A percentile compares a stretch with the other conserved stretches of the same genome.
Conservation (phyloP, 2,329 filamentous ascomycete genomes). For the Diaporthe sp. region DNA sequence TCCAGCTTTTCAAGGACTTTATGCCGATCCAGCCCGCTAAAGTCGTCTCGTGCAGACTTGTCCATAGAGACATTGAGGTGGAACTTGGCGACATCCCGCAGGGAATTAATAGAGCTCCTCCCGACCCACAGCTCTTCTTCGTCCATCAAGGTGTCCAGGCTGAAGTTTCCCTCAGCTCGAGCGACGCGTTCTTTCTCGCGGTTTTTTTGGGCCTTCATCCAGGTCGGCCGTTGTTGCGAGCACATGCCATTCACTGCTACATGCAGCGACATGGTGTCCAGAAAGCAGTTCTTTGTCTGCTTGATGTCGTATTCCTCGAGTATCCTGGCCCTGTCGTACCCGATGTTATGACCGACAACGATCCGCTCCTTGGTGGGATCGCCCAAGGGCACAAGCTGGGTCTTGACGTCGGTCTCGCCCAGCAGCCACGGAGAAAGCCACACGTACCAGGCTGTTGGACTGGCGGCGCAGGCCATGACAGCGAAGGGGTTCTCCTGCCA, state of each 20-base stretch:
- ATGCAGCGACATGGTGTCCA: constrained; percentile 98
- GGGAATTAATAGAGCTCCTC: constrained; percentile 92
- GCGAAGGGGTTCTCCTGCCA: constrained; percentile 94
- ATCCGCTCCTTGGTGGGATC: constrained; percentile 80
- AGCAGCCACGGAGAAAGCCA: constrained; percentile 98
- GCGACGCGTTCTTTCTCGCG: constrained; percentile 86
- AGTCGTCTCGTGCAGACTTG: constrained; percentile 88
- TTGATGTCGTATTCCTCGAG: constrained; percentile 89
- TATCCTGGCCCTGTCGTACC: constrained; percentile 91
- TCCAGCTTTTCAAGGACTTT: constrained; percentile 81
- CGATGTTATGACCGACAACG: constrained; percentile 94
- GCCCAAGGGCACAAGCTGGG: constrained; percentile 89
- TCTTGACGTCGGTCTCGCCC: constrained; percentile 81
- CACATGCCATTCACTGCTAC: constrained; percentile 99
- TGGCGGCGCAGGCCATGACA: constrained; percentile 95
- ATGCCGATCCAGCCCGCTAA: constrained; percentile 82
- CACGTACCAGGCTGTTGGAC: constrained; percentile 93
- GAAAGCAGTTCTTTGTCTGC: constrained; percentile 87
- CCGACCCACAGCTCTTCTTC: constrained; percentile 98
- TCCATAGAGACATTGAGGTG: constrained; percentile 93
- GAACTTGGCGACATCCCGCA: constrained; percentile 96
- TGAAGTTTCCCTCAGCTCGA: constrained; percentile 77
- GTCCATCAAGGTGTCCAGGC: constrained; percentile 81
- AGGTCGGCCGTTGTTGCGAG: constrained; percentile 93
- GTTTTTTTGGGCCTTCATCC: constrained; percentile 97